Base-by-base conservation (phyloP, 805 yeast genomes). In the Kluyveromyces siamensis region DNA sequence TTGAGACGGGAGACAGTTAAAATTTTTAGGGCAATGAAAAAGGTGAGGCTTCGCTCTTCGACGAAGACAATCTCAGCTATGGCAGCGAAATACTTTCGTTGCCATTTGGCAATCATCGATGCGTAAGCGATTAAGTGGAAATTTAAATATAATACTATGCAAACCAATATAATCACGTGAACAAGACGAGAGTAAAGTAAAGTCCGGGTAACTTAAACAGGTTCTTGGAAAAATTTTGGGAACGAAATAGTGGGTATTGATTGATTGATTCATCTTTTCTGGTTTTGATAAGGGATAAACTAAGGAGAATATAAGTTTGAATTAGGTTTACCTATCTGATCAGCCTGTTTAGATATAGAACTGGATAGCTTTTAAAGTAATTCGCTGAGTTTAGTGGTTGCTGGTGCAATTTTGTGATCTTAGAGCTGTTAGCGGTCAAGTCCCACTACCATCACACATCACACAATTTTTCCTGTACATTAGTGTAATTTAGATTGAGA, bases 391-490 rank as follows among this genome's bases (percentile, higher is more conserved):
- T 30, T 30, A 30, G 35, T 30, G 35, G 35, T 30, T 30, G 3
- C 35, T 30, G 14, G 35, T 30, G 35, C 35, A 4, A 30, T 30
- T 30, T 30, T 11, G 35, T 30, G 35, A 8, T 30, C 7, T 30
- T 30, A 30, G 35, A 30, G 14, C 35, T 30, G 11, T 30, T 30
- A 30, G 35, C 35, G 35, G 35, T 30, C 35, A 30, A 30, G 35
- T 30, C 14, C 35, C 35, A 30, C 35, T 30, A 30, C 35, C 14
- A 30, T 27, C 35, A 30, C 35, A 30, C 35, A 30, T 30, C 35
- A 37, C 40, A 37, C 25, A 17, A 37, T 16, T 37, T 37, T 27
- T 21, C 39, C 45, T 43, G 45, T 43, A 43, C 39, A 43, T 43
- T 43, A 43, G 45, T 33, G 45, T 43, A 33, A 43, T 19, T 16